Base-by-base conservation (phyloP, 1,284 basidiomycete species). In the Cryptococcus maquisensis region DNA sequence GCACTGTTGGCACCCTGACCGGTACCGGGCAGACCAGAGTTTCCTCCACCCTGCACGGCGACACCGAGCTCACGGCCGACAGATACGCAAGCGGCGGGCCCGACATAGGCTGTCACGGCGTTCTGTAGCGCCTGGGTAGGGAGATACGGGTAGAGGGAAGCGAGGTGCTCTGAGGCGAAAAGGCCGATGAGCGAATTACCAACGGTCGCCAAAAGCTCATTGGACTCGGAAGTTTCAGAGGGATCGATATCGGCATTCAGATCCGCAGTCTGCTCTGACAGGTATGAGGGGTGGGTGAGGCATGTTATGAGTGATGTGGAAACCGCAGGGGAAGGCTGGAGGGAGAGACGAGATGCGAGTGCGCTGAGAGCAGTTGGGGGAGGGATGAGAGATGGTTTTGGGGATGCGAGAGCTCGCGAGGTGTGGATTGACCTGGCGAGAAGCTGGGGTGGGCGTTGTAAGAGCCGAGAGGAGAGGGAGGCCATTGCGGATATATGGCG, bases 181-280 rank as follows among this genome's bases (percentile, higher is more conserved):
- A 98, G 81, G 49, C 95, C 95, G 69, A 98, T 82, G 51, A 98
- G 81, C 1, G 88, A 83, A 77, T 98, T 98, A 32, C 95, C 95
- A 6, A 96, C 76, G 0, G 83, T 76, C 0, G 87, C 81, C 4
- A 97, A 82, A 46, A 88, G 83, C n/a, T 82, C 85, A 76, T 98
- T 97, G 83, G 86, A 65, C 72, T 71, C 51, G 51, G 86, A 76
- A 40, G 53, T 40, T 6, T 32, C 28, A 32, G 28, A 32, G 28
- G 10, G 10, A 32, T 32, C 28, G 16, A 55, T 21, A 21, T 55
- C 53, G 37, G 50, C 55, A n/a, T 37, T 39, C 40, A 24, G 38
- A 21, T 51, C 26, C 7, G 18, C 43, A 28, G 43, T 32, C 18
- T 16, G 18, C 32, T 40, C 39, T 35, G 38, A 32, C 20, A 51